Evolutionary conservation across 2,329 filamentous ascomycete genomes (phyloP).

Genomic region (Exserohilum rostratum): DNA sequence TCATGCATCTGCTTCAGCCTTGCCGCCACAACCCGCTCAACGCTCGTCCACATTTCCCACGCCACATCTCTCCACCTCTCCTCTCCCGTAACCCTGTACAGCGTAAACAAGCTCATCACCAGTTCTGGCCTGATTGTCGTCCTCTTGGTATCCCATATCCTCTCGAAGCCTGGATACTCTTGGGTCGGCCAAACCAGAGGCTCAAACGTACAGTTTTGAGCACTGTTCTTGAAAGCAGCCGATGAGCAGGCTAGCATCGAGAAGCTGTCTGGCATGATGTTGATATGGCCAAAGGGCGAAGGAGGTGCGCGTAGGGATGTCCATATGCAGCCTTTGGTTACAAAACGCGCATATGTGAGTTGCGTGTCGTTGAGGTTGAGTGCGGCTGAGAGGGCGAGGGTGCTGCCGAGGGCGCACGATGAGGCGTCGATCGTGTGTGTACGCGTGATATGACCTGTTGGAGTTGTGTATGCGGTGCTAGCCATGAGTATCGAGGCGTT

Average conservation of each 20-base stretch:
- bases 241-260: slow-evolving; percentile 54
- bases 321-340: slow-evolving; percentile 68
- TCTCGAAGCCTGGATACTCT: slow-evolving; percentile 57
- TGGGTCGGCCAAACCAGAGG: slow-evolving; percentile 24
- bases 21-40: slow-evolving; percentile 51
- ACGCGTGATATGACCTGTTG: slow-evolving; percentile 55
- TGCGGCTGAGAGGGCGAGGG: slow-evolving; percentile 68
- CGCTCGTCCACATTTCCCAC: slow-evolving; percentile 73
- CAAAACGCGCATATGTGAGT: slow-evolving; percentile 58
- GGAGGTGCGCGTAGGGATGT: slow-evolving; percentile 60
- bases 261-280: slow-evolving; percentile 42
- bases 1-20: slow-evolving; percentile 36
- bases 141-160: slow-evolving; percentile 62
- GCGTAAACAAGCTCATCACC: slow-evolving; percentile 77
- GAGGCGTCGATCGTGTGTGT: not conserved
- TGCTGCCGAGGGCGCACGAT: slow-evolving; percentile 70
- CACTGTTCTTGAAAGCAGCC: not conserved
- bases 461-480: slow-evolving; percentile 26
- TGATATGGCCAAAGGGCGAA: slow-evolving; percentile 60
- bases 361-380: slow-evolving; percentile 61
- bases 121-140: slow-evolving; percentile 67
- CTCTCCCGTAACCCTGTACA: slow-evolving; percentile 74
- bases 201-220: slow-evolving; percentile 3
- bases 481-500: slow-evolving; percentile 52
- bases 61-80: slow-evolving; percentile 67